These are phyloP conservation scores for Pythium pectinolyticum DNA, from an alignment of 352 stramenopile genomes.

Conservation along the genomic window DNA sequence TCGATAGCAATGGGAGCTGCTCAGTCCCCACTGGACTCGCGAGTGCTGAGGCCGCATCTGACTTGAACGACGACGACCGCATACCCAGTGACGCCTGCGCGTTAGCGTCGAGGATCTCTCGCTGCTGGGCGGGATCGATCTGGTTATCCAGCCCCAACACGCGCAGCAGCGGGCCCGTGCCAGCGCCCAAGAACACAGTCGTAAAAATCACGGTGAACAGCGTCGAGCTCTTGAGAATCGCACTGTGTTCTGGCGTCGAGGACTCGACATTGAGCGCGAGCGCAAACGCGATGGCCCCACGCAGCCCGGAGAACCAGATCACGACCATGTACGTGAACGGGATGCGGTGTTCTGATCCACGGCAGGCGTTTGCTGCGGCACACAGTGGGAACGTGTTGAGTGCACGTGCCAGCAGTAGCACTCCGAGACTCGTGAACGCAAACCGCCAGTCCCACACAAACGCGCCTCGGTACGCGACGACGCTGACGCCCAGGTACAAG, in stretches of 20 bases:
- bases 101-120: too few species aligned
- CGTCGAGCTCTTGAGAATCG: slow-evolving; percentile 51
- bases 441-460: slow-evolving; percentile 78
- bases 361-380: slow-evolving; percentile 46
- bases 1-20: slow-evolving; percentile 4
- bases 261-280: slow-evolving; percentile 69
- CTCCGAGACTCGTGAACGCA: slow-evolving; percentile 28
- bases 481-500: slow-evolving; percentile 61
- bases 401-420: slow-evolving; percentile 50
- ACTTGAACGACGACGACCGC: neutral
- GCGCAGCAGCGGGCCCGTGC: slow-evolving; percentile 40
- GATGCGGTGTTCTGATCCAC: slow-evolving; percentile 38
- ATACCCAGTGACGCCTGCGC: too few species aligned
- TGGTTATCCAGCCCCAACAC: slow-evolving; percentile 25
- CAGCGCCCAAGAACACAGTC: slow-evolving; percentile 45
- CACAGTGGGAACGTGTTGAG: slow-evolving; percentile 81
- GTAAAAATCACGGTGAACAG: slow-evolving; percentile 62
- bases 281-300: slow-evolving; percentile 92
- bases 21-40: neutral
- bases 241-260: slow-evolving; percentile 29
- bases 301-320: slow-evolving; percentile 92
- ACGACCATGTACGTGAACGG: slow-evolving; percentile 67
- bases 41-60: neutral
- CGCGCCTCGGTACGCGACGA: slow-evolving; percentile 56
- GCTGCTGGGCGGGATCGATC: neutral